A percentile compares a stretch with the other conserved stretches of the same genome.
phyloP scores from a whole-genome alignment of 768 basidiomycete genomes.

The Lyophyllum semitale region DNA sequence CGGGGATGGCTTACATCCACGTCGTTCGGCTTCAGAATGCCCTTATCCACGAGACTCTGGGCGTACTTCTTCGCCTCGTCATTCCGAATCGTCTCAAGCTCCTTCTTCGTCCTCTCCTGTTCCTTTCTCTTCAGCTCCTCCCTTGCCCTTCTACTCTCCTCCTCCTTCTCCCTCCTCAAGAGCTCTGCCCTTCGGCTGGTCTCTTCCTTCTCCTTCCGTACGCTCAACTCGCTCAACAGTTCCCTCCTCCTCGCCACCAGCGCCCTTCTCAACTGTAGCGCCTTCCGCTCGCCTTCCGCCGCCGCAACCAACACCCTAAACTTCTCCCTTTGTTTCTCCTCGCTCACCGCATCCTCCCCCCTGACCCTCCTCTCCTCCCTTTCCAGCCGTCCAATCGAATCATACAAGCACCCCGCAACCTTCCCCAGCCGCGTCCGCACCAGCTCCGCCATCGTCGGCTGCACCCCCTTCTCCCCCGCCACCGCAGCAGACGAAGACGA shows the following conservation, averaged over 20 bases:
- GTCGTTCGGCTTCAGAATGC: conserved; percentile 62
- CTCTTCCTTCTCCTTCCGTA: conserved; percentile 88
- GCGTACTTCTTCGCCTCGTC: conserved; percentile 92
- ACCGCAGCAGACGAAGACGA: conserved; percentile 28
- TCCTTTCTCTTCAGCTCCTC: conserved; percentile 69
- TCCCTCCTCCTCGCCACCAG: conserved; percentile 86
- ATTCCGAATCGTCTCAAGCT: conserved; percentile 75
- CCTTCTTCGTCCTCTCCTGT: conserved; percentile 63
- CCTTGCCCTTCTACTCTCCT: conserved; percentile 58
- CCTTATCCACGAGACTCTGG: conserved; percentile 78
- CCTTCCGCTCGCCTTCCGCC: conserved; percentile 75
- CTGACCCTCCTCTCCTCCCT: conserved; percentile 41
- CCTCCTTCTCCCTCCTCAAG: conserved; percentile 65
- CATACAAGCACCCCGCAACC: conserved; percentile 74
- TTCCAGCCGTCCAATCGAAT: conserved; percentile 60
- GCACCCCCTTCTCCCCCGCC: conserved; percentile 49
- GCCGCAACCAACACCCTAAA: conserved; percentile 62
- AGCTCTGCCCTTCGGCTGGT: conserved; percentile 75
- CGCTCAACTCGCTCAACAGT: conserved; percentile 79
- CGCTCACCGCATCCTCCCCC: conserved; percentile 33
- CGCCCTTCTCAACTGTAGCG: conserved; percentile 73
- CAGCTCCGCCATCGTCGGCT: conserved; percentile 71
- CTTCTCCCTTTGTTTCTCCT: conserved; percentile 59
- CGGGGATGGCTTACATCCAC: conserved; percentile 68
- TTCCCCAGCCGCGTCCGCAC: conserved; percentile 78